Evolutionary conservation across 116 monocot genomes (phyloP).

Genomic region (Trichopus zeylanicus): DNA sequence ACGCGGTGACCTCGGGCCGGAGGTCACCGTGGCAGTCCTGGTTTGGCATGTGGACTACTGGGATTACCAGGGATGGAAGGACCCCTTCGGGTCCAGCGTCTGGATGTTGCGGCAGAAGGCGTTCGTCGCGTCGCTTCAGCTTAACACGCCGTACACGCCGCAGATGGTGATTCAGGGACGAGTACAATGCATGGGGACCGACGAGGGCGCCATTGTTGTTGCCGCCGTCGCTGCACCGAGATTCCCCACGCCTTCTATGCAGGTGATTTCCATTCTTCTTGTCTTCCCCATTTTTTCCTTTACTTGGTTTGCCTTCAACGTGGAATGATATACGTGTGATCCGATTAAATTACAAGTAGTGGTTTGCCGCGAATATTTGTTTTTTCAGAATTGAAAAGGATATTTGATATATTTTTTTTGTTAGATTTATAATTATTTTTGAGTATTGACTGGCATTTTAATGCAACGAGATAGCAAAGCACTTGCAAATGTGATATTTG

Average conservation of each 20-base stretch:
- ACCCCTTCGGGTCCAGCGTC: conserved; percentile 56
- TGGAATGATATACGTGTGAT: too few relatives aligned
- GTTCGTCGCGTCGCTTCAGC: conserved; percentile 56
- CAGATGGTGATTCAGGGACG: conserved; percentile 68
- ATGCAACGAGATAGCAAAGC: too few relatives aligned
- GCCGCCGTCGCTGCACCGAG: conserved; percentile 39
- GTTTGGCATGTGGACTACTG: conserved; percentile 85
- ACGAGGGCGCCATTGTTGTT: conserved; percentile 32
- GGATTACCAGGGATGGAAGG: too few relatives aligned
- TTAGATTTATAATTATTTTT: too few relatives aligned
- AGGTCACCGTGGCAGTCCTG: conserved; percentile 43
- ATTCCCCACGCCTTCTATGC: conserved; percentile 64
- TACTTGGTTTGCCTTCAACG: too few relatives aligned
- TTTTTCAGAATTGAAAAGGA: too few relatives aligned
- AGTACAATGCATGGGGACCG: conserved; percentile 54
- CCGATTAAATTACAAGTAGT: too few relatives aligned
- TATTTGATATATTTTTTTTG: too few relatives aligned
- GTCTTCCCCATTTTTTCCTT: background rate
- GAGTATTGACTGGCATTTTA: too few relatives aligned
- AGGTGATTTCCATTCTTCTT: conserved; percentile 25
- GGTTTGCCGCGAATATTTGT: too few relatives aligned
- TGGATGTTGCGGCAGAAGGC: conserved; percentile 95
- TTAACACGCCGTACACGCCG: conserved; percentile 87
- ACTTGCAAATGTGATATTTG: too few relatives aligned
- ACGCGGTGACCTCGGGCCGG: conserved; percentile 29